These are phyloP conservation scores for Stephania japonica DNA, from an alignment of 164 flowering plant species.

Conservation along the genomic window DNA sequence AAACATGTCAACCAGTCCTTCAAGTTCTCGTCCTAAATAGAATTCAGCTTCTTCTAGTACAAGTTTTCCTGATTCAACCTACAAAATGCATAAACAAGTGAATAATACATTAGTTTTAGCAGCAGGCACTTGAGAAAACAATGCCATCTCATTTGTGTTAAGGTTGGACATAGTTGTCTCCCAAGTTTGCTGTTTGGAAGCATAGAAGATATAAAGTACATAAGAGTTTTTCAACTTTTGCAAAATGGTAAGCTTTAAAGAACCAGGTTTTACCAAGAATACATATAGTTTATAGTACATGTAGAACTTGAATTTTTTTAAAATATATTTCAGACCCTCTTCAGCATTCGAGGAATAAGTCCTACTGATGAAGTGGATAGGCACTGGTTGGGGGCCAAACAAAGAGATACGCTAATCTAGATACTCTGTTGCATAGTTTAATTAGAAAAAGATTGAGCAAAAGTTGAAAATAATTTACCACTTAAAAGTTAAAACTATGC, in stretches of 20 bases:
- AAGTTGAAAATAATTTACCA: not conserved
- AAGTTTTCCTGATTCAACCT: conserved; percentile 97
- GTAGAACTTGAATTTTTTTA: not conserved
- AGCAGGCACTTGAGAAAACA: not conserved
- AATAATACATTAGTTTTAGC: not conserved
- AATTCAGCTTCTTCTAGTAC: conserved; percentile 90
- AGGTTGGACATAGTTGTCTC: not conserved
- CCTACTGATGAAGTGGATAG: not conserved
- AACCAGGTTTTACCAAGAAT: not conserved
- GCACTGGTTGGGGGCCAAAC: not conserved
- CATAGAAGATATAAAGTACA: not conserved
- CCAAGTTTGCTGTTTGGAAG: not conserved
- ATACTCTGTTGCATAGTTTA: not conserved
- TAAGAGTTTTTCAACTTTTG: no score
- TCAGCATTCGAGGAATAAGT: not conserved
- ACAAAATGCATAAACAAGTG: conserved; percentile 7
- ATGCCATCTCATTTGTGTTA: not conserved
- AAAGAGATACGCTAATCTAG: not conserved
- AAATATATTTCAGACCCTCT: not conserved
- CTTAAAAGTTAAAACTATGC: not conserved
- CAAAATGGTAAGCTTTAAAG: no score
- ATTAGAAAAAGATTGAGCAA: not conserved
- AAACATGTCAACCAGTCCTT: conserved; percentile 94
- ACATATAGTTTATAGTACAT: not conserved
- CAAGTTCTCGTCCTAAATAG: conserved; percentile 91